phyloP scores from a whole-genome alignment of 2,329 filamentous ascomycete genomes.

The Ascocoryne sarcoides region DNA sequence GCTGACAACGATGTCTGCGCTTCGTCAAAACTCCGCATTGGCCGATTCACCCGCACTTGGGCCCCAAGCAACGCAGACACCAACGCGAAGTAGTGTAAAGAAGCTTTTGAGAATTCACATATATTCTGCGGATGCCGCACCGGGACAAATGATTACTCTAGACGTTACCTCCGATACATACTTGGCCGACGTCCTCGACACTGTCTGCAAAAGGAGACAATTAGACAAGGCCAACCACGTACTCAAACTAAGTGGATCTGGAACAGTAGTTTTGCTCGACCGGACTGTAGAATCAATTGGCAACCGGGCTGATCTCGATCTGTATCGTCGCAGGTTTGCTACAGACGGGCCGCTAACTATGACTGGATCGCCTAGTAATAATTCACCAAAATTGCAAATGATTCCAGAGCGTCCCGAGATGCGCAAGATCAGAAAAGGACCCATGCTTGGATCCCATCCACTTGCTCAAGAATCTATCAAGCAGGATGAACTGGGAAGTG shows the following conservation, averaged over 20 bases:
- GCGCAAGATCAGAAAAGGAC: constrained; percentile 42
- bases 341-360: constrained; percentile 64
- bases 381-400: constrained; percentile 55
- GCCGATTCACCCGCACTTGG: constrained; percentile 47
- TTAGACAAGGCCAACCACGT: constrained; percentile 74
- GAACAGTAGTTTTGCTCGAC: constrained; percentile 67
- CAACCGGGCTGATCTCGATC: constrained; percentile 64
- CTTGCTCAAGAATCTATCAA: constrained; percentile 55
- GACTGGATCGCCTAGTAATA: constrained; percentile 54
- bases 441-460: constrained; percentile 54
- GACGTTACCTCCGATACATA: constrained; percentile 77
- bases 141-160: constrained; percentile 65
- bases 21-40: constrained; percentile 43
- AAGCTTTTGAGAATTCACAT: constrained; percentile 67
- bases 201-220: constrained; percentile 67
- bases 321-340: constrained; percentile 66
- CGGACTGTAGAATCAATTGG: constrained; percentile 72
- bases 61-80: constrained; percentile 27
- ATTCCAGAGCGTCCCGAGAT: constrained; percentile 34
- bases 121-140: constrained; percentile 56
- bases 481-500: constrained; percentile 47
- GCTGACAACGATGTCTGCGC: constrained; percentile 45
- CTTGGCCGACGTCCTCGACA: constrained; percentile 71
- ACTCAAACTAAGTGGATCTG: constrained; percentile 66
- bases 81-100: constrained; percentile 45